Evolutionary conservation across 805 yeast species (phyloP).

Genomic region (Maudiozyma saulgeensis): DNA sequence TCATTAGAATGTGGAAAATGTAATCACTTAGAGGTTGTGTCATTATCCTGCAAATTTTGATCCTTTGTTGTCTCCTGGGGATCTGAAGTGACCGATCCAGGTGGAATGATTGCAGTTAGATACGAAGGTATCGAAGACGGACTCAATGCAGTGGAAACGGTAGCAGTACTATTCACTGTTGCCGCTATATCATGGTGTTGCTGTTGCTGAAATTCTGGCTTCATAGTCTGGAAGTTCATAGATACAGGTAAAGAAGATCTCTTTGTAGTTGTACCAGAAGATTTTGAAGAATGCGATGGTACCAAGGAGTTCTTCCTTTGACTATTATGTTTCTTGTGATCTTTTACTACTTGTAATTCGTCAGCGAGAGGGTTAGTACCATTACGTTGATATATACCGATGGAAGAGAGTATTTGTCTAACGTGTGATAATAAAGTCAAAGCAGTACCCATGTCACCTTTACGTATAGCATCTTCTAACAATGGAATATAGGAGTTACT

Average conservation of each 20-base stretch:
- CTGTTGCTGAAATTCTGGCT: too few species aligned
- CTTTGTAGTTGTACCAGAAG: too few species aligned
- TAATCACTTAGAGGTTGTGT: too few species aligned
- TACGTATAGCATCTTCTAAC: constrained; percentile 16
- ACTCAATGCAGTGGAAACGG: neutral
- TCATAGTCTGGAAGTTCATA: too few species aligned
- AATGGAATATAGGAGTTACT: neutral
- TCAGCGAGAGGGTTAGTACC: constrained; percentile 20
- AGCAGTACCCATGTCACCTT: constrained; percentile 16
- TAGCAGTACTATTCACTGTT: neutral
- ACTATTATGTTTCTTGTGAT: constrained; percentile 4
- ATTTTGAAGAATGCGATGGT: neutral
- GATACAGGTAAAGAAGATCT: too few species aligned
- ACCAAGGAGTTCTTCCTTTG: neutral
- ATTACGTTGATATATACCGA: constrained; percentile 18
- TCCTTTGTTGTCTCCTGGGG: neutral
- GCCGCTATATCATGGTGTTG: too few species aligned
- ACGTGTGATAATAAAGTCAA: constrained; percentile 16
- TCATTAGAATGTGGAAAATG: too few species aligned
- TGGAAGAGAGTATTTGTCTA: constrained; percentile 14
- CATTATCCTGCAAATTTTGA: too few species aligned
- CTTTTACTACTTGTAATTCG: neutral
- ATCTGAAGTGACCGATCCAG: neutral
- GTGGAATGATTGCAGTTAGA: neutral
- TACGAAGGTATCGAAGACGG: neutral